These are phyloP conservation scores for Wakefieldia striispora DNA, from an alignment of 768 basidiomycete species.

Conservation along the genomic window DNA sequence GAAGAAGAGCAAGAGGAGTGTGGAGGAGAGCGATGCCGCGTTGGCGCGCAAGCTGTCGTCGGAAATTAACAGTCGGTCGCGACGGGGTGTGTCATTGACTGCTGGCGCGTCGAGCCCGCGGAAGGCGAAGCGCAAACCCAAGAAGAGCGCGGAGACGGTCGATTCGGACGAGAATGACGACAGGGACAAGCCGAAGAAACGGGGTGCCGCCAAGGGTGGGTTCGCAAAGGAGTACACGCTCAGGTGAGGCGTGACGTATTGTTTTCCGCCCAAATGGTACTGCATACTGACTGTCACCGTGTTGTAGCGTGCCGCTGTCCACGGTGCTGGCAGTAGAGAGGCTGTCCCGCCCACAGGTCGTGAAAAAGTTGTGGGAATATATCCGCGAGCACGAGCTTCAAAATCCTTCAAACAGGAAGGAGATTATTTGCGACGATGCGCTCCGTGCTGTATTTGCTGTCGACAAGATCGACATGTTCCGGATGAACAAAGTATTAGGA, in stretches of 20 bases:
- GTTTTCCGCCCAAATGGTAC: not conserved
- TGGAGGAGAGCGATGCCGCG: constrained; percentile 64
- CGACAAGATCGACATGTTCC: constrained; percentile 90
- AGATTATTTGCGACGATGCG: constrained; percentile 78
- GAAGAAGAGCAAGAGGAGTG: constrained; percentile 42
- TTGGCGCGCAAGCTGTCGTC: constrained; percentile 68
- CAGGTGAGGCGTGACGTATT: constrained; percentile 44
- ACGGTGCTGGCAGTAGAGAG: constrained; percentile 63
- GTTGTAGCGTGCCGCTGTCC: constrained; percentile 65
- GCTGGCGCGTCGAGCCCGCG: constrained; percentile 40
- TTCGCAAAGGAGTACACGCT: constrained; percentile 76
- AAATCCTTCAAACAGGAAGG: constrained; percentile 79
- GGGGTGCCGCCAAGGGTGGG: constrained; percentile 60
- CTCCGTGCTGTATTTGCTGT: constrained; percentile 74
- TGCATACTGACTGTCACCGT: constrained; percentile 6
- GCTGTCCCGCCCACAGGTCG: constrained; percentile 84
- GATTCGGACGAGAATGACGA: constrained; percentile 52
- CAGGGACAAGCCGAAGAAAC: constrained; percentile 49
- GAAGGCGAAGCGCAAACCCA: constrained; percentile 41
- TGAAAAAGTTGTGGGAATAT: constrained; percentile 88
- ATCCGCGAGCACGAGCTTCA: constrained; percentile 81
- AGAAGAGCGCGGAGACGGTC: constrained; percentile 53
- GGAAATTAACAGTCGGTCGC: constrained; percentile 64
- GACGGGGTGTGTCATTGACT: constrained; percentile 41
- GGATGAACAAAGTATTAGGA: constrained; percentile 89